Conservation (phyloP, 495 filamentous ascomycete species). For the Podospora pseudopauciseta region DNA sequence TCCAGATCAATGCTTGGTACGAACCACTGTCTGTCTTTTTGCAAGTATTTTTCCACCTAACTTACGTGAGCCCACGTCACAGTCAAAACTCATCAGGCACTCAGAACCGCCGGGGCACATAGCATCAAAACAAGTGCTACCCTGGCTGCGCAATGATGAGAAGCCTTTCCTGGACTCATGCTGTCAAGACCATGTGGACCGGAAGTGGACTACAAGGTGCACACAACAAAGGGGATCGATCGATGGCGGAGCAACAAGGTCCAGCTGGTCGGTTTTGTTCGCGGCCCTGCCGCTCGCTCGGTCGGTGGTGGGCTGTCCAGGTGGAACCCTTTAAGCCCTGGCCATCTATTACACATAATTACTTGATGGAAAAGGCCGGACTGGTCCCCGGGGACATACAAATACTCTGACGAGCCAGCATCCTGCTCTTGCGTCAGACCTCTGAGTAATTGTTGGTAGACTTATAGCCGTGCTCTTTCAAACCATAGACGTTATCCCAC, state of each 20-base stretch:
- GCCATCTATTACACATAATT: constrained; percentile 50
- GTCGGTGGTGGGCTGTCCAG: background rate
- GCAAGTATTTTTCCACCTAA: too few relatives aligned
- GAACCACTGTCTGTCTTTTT: too few relatives aligned
- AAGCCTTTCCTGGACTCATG: background rate
- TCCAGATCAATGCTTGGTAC: background rate
- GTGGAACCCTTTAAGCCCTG: constrained; percentile 2
- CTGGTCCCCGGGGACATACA: constrained; percentile 15
- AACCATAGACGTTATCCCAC: too few relatives aligned
- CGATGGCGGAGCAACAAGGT: constrained; percentile 2
- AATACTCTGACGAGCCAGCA: constrained; percentile 19
- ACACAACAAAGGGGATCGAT: background rate
- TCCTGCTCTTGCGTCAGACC: background rate
- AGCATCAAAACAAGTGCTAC: background rate
- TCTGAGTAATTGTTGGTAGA: background rate
- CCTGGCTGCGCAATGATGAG: too few relatives aligned
- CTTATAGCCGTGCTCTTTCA: background rate
- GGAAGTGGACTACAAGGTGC: background rate
- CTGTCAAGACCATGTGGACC: background rate
- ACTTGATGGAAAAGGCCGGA: constrained; percentile 41
- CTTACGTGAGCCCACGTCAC: background rate
- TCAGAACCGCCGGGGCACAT: background rate
- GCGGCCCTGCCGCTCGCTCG: constrained; percentile 17
- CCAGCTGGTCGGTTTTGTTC: constrained; percentile 8
- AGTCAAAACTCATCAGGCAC: background rate